Evolutionary conservation across 2,329 filamentous ascomycete species (phyloP).

Genomic region (Calonectria pauciramosa): DNA sequence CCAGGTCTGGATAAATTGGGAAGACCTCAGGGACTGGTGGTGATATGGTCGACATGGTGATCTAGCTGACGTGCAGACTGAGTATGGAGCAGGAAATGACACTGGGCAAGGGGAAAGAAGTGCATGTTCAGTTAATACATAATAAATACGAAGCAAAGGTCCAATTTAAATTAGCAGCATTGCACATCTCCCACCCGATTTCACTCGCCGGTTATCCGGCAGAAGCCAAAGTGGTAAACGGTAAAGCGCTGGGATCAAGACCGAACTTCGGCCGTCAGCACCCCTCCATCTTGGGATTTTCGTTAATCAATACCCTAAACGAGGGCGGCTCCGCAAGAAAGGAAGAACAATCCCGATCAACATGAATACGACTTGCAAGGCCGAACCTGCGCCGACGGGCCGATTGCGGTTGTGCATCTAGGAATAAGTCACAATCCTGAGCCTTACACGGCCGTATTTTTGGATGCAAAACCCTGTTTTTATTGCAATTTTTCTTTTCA

Average conservation of each 20-base stretch:
- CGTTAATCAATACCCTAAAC: neutral
- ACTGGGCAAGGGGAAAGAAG: too few relatives aligned
- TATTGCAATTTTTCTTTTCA: neutral
- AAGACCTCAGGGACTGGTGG: neutral
- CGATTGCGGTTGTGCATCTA: neutral
- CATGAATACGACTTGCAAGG: neutral
- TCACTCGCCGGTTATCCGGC: neutral
- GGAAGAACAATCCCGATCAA: conserved; percentile 1
- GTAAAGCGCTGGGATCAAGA: neutral
- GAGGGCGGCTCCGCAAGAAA: neutral
- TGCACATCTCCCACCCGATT: neutral
- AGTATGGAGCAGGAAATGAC: too few relatives aligned
- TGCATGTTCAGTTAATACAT: neutral
- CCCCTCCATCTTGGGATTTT: neutral
- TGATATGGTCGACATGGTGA: neutral
- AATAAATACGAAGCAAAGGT: neutral
- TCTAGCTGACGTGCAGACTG: too few relatives aligned
- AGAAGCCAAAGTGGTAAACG: neutral
- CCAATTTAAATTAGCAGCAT: too few relatives aligned
- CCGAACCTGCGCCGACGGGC: neutral
- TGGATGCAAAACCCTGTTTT: too few relatives aligned
- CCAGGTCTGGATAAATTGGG: neutral
- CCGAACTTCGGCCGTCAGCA: neutral
- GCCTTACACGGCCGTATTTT: too few relatives aligned
- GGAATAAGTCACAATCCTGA: neutral